phyloP scores from a whole-genome alignment of 1,284 basidiomycete species.

The Xerocomus nothofagi region DNA sequence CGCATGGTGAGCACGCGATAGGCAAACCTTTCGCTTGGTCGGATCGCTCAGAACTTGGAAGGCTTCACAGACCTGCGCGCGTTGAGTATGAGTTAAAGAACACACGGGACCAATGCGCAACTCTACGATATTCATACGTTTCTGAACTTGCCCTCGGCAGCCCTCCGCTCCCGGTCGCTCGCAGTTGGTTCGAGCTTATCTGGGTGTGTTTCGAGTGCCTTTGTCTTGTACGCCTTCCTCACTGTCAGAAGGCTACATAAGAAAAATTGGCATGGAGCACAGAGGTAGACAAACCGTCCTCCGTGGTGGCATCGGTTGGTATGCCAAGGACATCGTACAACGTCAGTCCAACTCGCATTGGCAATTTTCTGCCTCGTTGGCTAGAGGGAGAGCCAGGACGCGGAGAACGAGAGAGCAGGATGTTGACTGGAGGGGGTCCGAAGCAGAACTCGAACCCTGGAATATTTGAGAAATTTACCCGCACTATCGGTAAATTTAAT shows the following conservation, averaged over 20 bases:
- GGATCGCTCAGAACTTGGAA: slow-evolving; percentile 49
- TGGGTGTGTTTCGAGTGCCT: slow-evolving; percentile 63
- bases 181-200: slow-evolving; percentile 57
- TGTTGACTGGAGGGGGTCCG: not conserved
- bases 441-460: not conserved
- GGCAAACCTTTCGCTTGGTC: slow-evolving; percentile 57
- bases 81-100: slow-evolving; percentile 19
- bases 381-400: slow-evolving; percentile 1
- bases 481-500: not conserved
- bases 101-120: slow-evolving; percentile 21
- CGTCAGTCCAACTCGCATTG: slow-evolving; percentile 34
- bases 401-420: not conserved
- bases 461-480: not conserved
- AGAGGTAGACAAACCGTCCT: slow-evolving; percentile 36
- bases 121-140: slow-evolving; percentile 35
- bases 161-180: slow-evolving; percentile 46
- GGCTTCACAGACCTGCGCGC: slow-evolving; percentile 40
- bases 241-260: slow-evolving; percentile 38
- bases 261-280: not conserved
- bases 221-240: slow-evolving; percentile 60
- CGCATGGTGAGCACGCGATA: not conserved
- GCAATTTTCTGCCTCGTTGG: slow-evolving; percentile 10
- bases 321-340: slow-evolving; percentile 38
- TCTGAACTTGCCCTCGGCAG: slow-evolving; percentile 53
- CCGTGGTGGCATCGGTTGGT: slow-evolving; percentile 31